Evolutionary conservation across 2,329 filamentous ascomycete species (phyloP), one percentile per base, ranked within the genome.

Genomic region (Pleurostoma richardsiae): DNA sequence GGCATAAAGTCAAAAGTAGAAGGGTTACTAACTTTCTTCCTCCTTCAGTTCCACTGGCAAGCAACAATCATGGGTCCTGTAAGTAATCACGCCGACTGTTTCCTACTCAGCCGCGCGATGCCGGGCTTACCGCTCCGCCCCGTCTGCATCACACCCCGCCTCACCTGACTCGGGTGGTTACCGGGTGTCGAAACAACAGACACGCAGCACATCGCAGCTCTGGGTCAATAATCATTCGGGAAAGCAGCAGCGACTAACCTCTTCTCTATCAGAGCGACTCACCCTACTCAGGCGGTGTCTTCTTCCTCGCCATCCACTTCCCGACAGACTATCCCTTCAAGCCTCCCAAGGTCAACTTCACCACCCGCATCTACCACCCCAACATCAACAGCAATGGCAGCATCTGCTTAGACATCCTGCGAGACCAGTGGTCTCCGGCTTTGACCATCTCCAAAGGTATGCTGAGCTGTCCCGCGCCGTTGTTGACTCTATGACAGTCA

Each of bases 331-430:
- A 99, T 74, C 94, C 94, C 39, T 99, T 99, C 82, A 99, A 99
- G 86, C 94, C 94, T 54, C 94, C 94, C 60, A 99, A 99, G 83
- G 91, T 99, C 74, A 96, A 96, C 86, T 99, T 99, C 82, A 97
- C 90, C 61, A 99, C 94, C 56, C 88, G 92, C 67, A 97, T 99
- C 78, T 99, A 99, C 72, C 94, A 99, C 77, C 94, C 94, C 63
- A 99, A 99, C 77, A 99, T 99, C 90, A 99, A 99, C 84, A 95
- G 90, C 59, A 97, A 97, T 71, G 94, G 94, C 72, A 96, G 91
- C 73, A 99, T 99, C 73, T 99, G 94, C 72, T 76, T 99, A 69
- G 94, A 99, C 66, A 99, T 99, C 66, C 79, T 99, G 65, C 85
- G 94, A 77, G 94, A 99, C 72, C 94, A 99, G 77, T 99, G 94